phyloP scores from a whole-genome alignment of 495 filamentous ascomycete species.

The Neurospora intermedia region DNA sequence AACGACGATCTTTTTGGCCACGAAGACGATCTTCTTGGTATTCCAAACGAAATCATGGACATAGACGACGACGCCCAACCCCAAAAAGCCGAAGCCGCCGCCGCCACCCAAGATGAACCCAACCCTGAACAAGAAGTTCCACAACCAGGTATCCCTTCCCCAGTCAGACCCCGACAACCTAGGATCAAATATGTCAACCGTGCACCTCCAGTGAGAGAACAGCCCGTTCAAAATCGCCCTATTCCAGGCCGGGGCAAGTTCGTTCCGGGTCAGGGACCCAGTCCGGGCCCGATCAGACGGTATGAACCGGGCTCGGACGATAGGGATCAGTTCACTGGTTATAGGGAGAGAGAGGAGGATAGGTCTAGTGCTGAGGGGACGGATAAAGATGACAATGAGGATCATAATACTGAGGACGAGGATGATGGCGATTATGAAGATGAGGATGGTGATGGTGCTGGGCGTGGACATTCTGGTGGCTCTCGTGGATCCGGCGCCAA shows the following conservation, averaged over 20 bases:
- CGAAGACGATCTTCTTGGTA: neutral
- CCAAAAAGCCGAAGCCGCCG: neutral
- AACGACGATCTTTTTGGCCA: neutral
- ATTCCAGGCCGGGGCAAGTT: neutral
- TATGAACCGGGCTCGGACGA: neutral
- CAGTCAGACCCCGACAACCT: neutral
- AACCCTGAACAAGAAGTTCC: neutral
- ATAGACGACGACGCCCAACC: neutral
- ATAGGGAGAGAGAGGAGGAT: neutral
- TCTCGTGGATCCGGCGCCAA: neutral
- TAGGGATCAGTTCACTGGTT: neutral
- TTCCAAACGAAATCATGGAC: neutral
- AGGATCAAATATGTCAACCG: neutral
- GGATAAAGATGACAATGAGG: neutral
- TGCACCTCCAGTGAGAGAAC: neutral
- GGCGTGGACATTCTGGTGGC: neutral
- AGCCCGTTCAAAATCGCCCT: neutral
- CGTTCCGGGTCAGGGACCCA: neutral
- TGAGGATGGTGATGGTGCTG: neutral
- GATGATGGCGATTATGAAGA: neutral
- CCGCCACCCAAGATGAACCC: neutral
- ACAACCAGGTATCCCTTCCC: neutral
- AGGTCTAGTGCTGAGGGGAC: neutral
- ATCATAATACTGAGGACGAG: neutral
- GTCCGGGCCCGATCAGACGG: neutral